Evolutionary conservation across 345 rosid species (phyloP).

Genomic region (Combretum micranthum): DNA sequence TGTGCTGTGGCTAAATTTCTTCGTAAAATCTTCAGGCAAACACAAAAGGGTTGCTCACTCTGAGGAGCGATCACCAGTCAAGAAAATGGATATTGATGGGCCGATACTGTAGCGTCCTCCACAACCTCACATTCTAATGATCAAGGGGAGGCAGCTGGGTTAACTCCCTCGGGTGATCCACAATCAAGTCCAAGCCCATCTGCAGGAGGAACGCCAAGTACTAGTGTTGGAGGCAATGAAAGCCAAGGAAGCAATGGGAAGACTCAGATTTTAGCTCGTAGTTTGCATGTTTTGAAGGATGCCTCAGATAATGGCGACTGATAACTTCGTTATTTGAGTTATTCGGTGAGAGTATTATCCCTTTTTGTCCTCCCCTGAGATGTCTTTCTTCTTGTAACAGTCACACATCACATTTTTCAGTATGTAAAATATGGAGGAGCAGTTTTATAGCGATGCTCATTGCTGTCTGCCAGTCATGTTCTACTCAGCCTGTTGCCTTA

Average conservation of each 20-base stretch:
- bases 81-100: constrained; percentile 55
- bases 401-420: constrained; percentile 7
- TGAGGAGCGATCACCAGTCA: constrained; percentile 36
- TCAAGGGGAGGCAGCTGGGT: constrained; percentile 28
- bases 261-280: constrained; percentile 38
- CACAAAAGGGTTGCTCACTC: constrained; percentile 33
- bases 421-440: constrained; percentile 3
- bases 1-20: not conserved
- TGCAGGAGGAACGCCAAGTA: constrained; percentile 25
- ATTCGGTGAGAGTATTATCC: constrained; percentile 64
- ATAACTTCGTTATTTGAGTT: constrained; percentile 54
- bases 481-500: constrained; percentile 3
- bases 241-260: constrained; percentile 19
- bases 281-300: constrained; percentile 69
- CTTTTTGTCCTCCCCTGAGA: constrained; percentile 79
- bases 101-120: constrained; percentile 18
- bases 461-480: not conserved
- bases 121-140: constrained; percentile 27
- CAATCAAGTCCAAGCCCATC: constrained; percentile 28
- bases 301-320: constrained; percentile 56
- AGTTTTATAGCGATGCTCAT: not conserved
- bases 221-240: constrained; percentile 13
- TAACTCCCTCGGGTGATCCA: constrained; percentile 29
- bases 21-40: constrained; percentile 34
- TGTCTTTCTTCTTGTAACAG: constrained; percentile 58